Base-by-base conservation (phyloP, 495 filamentous ascomycete species). In the Penicillium tannophilum region DNA sequence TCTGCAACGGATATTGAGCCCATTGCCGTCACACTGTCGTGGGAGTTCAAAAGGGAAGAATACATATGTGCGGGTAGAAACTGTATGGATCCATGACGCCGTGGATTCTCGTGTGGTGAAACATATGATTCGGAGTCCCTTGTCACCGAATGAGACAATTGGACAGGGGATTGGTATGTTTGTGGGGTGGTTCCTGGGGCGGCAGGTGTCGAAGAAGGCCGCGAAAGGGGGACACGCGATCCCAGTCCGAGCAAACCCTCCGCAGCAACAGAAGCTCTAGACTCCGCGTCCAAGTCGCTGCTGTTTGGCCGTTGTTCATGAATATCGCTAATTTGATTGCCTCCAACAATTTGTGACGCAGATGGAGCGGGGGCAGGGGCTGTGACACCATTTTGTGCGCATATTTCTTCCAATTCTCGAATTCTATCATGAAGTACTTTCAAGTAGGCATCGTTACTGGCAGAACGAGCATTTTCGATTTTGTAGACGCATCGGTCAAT, bases 371-470 rank as follows among this genome's bases (percentile, higher is more conserved):
- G 35, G 20, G 54, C 48, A 0, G 70, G 74, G 1, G 69, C 50
- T 7, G 67, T 31, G 35, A 74, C 56, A 6, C 75, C 74, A 28
- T 71, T 62, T 24, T 65, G 66, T 2, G 58, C 47, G 45, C 74
- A 78, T 11, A 51, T 53, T 9, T 69, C 62, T 55, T 79, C 76
- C 0, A 79, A 66, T 31, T 73, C 69, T 11, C 65, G 65, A 46
- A 78, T 78, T 2, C 72, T 67, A 17, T 70, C 54, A 56, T 76
- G 74, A 4, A 79, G 67, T 1, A 62, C 54, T 20, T 67, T 70
- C 54, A 80, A 56, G 39, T 80, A 73, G 39, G 68, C 73, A 35
- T 77, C 74, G 16, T 71, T 73, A 31, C 72, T 77, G 0, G 70
- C 72, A 7, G 74, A 72, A 10, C 73, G 67, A 26, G 73, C 66